Evolutionary conservation across 2,329 filamentous ascomycete genomes (phyloP), one percentile per base, ranked within the genome.

Genomic region (Penicillium nordicum): DNA sequence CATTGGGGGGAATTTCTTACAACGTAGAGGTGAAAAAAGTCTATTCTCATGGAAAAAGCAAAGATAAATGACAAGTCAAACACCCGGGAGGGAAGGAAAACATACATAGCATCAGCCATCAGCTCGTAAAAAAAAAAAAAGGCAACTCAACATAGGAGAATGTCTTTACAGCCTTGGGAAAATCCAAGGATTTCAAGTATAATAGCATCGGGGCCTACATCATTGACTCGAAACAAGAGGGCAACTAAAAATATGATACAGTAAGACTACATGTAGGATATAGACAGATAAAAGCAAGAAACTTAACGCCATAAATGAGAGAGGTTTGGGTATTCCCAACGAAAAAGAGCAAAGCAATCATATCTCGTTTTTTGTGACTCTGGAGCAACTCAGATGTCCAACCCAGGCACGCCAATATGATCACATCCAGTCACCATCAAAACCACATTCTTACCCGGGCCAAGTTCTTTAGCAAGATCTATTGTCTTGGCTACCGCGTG

Each of bases 351-450:
- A 42, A 53, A 47, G 29, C 5, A 41, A 46, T 21, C 36, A 32
- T 41, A 10, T 23, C 23, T 30, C 16, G 12, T 30, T 29, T 36
- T 36, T 44, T 43, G 14, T 43, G 38, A 3, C 5, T 5, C 30
- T 37, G 5, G 25, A 30, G n/a, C 12, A 25, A 14, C 37, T 61
- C 58, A 58, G 58, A 55, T 45, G 38, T 55, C 46, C 45, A 60
- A 37, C 40, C 37, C 38, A 40, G 43, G 49, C 30, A 55, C 43
- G 37, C 44, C 45, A 51, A 64, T 62, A n/a, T 52, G 44, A 61
- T 66, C 64, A 53, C 54, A 59, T 6, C 64, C 64, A 29, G 64
- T 66, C 53, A 66, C 64, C 56, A 66, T 57, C 47, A 66, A 32
- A 50, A 66, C 57, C 37, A 66, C 49, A 56, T 65, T 64, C 51